Percentiles rank a stretch among this genome's conserved stretches.
Evolutionary conservation across 129 eudicot species (phyloP).

Genomic region (Artemisia argyi): DNA sequence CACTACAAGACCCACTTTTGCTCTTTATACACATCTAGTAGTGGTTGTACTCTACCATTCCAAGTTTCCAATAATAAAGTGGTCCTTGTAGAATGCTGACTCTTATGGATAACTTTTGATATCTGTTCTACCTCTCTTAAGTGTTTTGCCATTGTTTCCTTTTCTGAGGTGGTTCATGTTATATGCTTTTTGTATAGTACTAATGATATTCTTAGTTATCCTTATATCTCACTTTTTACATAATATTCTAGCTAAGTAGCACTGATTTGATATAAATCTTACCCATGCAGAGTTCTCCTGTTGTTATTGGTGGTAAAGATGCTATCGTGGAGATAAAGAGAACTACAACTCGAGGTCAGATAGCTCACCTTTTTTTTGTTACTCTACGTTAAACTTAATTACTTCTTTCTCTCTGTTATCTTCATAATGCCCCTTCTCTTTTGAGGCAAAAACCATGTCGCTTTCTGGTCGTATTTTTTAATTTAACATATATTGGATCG

Average conservation of each 20-base stretch:
- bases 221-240: no score
- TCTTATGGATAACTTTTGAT: no score
- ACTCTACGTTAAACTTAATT: background rate
- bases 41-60: no score
- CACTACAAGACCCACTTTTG: no score
- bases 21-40: no score
- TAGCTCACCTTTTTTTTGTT: constrained; percentile 8
- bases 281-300: constrained; percentile 47
- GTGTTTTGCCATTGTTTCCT: no score
- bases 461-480: constrained; percentile 1
- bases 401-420: background rate
- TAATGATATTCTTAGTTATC: no score
- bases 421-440: background rate
- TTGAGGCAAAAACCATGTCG: background rate
- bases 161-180: no score
- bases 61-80: no score
- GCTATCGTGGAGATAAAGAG: constrained; percentile 58
- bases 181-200: no score
- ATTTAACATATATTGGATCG: background rate
- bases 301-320: constrained; percentile 54
- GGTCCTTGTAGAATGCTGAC: no score
- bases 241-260: background rate
- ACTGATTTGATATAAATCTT: constrained; percentile 3
- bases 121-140: no score
- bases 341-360: constrained; percentile 60